These are phyloP conservation scores for Penicillium dipodomyicola DNA, from an alignment of 495 filamentous ascomycete genomes.

Conservation along the genomic window DNA sequence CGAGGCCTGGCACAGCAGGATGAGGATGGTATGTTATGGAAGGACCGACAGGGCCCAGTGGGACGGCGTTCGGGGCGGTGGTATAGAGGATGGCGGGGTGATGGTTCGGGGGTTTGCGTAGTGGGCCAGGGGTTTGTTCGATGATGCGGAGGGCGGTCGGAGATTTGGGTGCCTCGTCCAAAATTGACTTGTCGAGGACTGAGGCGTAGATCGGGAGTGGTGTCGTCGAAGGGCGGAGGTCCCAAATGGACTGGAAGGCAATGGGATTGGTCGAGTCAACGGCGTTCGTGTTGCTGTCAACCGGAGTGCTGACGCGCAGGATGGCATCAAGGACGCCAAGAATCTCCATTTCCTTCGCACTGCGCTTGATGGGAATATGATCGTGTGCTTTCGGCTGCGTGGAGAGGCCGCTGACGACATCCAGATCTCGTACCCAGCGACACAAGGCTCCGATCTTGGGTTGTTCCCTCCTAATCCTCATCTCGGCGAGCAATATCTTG, in stretches of 20 bases:
- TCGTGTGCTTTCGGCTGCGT: constrained; percentile 29
- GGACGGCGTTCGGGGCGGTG: constrained; percentile 33
- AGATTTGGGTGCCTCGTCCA: constrained; percentile 29
- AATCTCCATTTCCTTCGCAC: constrained; percentile 28
- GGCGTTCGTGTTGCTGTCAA: constrained; percentile 30
- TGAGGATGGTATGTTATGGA: constrained; percentile 38
- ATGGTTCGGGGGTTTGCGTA: constrained; percentile 41
- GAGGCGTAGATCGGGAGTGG: constrained; percentile 35
- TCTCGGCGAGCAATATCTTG: constrained; percentile 37
- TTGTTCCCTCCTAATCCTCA: constrained; percentile 37
- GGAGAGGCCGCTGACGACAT: constrained; percentile 41
- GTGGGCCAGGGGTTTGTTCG: constrained; percentile 34
- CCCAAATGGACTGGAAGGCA: constrained; percentile 42
- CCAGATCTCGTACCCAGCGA: constrained; percentile 42
- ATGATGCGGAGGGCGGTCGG: constrained; percentile 34
- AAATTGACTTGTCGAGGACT: constrained; percentile 38
- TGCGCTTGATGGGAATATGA: constrained; percentile 22
- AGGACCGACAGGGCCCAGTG: constrained; percentile 26
- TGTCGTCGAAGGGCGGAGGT: constrained; percentile 34
- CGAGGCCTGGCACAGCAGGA: constrained; percentile 39
- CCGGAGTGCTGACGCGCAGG: constrained; percentile 38
- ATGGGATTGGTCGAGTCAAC: constrained; percentile 31
- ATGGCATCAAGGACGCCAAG: constrained; percentile 38
- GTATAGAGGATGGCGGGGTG: constrained; percentile 42
- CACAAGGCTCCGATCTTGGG: constrained; percentile 42